phyloP scores from a whole-genome alignment of 495 filamentous ascomycete genomes.

The Aspergillus egyptiacus region DNA sequence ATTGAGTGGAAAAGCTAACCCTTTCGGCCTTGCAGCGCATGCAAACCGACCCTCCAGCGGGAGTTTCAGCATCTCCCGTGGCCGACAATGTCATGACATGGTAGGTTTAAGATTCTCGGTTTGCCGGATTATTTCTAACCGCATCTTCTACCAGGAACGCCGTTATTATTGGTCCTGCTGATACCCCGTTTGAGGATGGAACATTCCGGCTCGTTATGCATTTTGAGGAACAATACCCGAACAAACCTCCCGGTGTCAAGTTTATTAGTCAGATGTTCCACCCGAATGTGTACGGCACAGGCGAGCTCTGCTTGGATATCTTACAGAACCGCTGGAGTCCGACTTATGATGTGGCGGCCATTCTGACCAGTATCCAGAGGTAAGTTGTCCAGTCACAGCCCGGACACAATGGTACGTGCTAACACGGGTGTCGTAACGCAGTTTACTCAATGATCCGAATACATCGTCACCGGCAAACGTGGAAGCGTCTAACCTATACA shows the following conservation, averaged over 20 bases:
- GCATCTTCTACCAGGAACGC: constrained; percentile 74
- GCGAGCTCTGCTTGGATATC: constrained; percentile 94
- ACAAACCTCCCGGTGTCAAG: constrained; percentile 95
- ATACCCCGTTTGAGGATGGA: constrained; percentile 97
- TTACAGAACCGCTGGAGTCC: constrained; percentile 98
- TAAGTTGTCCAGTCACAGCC: constrained; percentile 28
- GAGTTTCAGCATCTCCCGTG: constrained; percentile 92
- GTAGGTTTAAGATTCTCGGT: constrained; percentile 43
- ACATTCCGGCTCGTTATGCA: constrained; percentile 98
- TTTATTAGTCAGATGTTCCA: constrained; percentile 99
- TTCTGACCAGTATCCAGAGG: constrained; percentile 97
- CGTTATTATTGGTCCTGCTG: constrained; percentile 95
- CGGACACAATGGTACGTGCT: background rate
- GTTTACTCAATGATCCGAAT: constrained; percentile 97
- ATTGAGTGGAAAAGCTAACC: background rate
- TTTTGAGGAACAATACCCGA: constrained; percentile 97
- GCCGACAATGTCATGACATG: constrained; percentile 99
- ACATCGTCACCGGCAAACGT: constrained; percentile 96
- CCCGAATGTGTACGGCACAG: constrained; percentile 95
- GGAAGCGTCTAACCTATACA: constrained; percentile 97
- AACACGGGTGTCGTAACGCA: constrained; percentile 27
- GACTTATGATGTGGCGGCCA: constrained; percentile 95
- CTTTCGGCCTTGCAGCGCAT: constrained; percentile 61
- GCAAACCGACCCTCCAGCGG: constrained; percentile 97
- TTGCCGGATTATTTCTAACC: background rate